Evolutionary conservation across 257 asterid species (phyloP), one percentile per base, ranked within the genome.

Genomic region (Solanum chaucha): DNA sequence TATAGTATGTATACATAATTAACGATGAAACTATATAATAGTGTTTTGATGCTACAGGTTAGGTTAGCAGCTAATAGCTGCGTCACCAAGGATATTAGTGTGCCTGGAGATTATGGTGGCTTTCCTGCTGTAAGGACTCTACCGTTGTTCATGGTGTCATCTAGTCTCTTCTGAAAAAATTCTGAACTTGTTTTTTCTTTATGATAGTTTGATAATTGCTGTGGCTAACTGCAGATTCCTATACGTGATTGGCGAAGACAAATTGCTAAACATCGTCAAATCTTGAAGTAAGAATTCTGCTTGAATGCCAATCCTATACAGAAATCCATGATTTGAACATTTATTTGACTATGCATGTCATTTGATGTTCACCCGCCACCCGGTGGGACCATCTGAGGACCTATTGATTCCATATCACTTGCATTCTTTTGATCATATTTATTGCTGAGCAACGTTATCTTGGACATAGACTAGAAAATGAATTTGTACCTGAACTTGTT

Each of bases 61-160:
- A 92, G 96, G 87, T 88, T 97, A 89, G 99, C 99, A 83, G 99
- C 98, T 40, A 93, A 94, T 86, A 93, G 97, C 90, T 93, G 93
- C 24, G 97, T 91, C 89, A 95, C 98, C 87, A 97, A 95, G 94
- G 92, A 90, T 94, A 95, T 97, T 85, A 88, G 48, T 84, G 93
- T 93, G 91, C 89, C 97, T 32, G 98, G 98, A 86, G 98, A 95
- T 88, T 97, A 94, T 89, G 99, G 98, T 81, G 99, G 99, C 85
- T 95, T 97, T 89, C 99, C 99, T 89, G 99, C 99, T 91, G 99
- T 97, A 93, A 93, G 97, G 59, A 85, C 89, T 87, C 74, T 41
- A 28, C 71, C 17, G 8, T 34, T 35, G 34, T 34, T 58, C 28
- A 70, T 20, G 28, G 55, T 67, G 58, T 51, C 82, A 71, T 68